Evolutionary conservation across 202 grass and related monocot genomes (phyloP), one percentile per base, ranked within the genome.

Genomic region (Carex sylvatica): DNA sequence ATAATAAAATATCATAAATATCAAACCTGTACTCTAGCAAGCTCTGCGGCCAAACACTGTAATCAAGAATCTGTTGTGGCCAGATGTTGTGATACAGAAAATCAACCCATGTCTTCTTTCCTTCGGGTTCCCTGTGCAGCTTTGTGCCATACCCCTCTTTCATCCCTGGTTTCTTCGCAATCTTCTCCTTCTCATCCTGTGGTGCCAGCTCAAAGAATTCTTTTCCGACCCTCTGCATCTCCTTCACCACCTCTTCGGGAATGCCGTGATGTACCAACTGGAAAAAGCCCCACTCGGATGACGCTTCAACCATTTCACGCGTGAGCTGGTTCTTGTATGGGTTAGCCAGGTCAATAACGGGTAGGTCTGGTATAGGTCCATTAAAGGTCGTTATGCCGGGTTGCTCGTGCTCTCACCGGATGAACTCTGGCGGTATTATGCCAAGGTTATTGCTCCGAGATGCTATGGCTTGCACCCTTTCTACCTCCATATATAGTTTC

Each of bases 101-200:
- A 86, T 97, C 90, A 16, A 81, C 84, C 94, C 94, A 97, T 1
- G 86, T 58, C 88, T 91, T 92, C 88, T 91, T 97, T 14, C 88
- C 90, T 14, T 89, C 84, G 3, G 84, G 38, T 23, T 86, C 86
- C 55, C 3, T 44, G 70, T 87, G 73, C 54, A 92, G 74, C 14
- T 46, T 88, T 10, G 86, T 86, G 0, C 91, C 91, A 49, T 97
- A 97, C 0, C 94, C 94, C 68, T 97, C 90, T 40, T 46, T 58
- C 80, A 0, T 85, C 0, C 86, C 89, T 5, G 85, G 83, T 42
- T 83, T 68, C 81, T 84, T 84, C 38, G 88, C 90, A 70, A 89
- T 81, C 42, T 77, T 83, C 83, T 70, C 83, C 88, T 89, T 97
- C 83, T 92, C 88, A 62, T 79, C 89, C 81, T 77, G 83, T 65